Conservation (phyloP, 768 basidiomycete species). For the Pleurotus pulmonarius region DNA sequence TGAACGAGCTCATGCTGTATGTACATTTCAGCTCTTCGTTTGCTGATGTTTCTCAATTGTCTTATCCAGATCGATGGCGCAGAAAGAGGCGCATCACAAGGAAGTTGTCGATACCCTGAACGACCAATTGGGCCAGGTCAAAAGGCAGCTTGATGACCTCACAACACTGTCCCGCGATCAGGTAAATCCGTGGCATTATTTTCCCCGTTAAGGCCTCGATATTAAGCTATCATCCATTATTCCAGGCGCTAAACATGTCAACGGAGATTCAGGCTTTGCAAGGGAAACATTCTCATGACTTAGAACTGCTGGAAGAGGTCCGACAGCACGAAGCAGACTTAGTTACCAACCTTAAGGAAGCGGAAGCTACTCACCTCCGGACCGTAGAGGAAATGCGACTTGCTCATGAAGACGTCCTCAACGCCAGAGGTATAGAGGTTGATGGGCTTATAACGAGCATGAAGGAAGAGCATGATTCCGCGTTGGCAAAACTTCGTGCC, state of each 20-base stretch:
- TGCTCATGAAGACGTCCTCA: conserved; percentile 43
- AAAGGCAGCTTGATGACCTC: conserved; percentile 79
- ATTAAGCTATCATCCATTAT: neutral
- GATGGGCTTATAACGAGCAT: conserved; percentile 44
- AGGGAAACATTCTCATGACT: conserved; percentile 50
- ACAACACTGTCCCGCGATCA: conserved; percentile 81
- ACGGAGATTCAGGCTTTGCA: conserved; percentile 77
- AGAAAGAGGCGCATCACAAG: conserved; percentile 89
- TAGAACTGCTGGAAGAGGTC: conserved; percentile 50
- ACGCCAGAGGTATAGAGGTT: conserved; percentile 35
- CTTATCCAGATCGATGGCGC: conserved; percentile 82
- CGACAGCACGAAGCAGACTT: conserved; percentile 56
- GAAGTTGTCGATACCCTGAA: conserved; percentile 75
- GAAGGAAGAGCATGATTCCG: conserved; percentile 44
- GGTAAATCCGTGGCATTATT: conserved; percentile 36
- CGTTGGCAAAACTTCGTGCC: conserved; percentile 24
- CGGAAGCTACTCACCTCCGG: conserved; percentile 45
- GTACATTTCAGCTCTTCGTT: conserved; percentile 22
- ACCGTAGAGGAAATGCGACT: conserved; percentile 45
- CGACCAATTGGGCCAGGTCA: conserved; percentile 60
- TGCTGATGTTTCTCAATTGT: conserved; percentile 9
- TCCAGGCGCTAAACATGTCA: conserved; percentile 81
- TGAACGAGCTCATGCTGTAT: conserved; percentile 92
- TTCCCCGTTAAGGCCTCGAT: neutral
- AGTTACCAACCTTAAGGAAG: conserved; percentile 43